Evolutionary conservation across 2,329 filamentous ascomycete genomes (phyloP).

Genomic region (Gyromitra esculenta): DNA sequence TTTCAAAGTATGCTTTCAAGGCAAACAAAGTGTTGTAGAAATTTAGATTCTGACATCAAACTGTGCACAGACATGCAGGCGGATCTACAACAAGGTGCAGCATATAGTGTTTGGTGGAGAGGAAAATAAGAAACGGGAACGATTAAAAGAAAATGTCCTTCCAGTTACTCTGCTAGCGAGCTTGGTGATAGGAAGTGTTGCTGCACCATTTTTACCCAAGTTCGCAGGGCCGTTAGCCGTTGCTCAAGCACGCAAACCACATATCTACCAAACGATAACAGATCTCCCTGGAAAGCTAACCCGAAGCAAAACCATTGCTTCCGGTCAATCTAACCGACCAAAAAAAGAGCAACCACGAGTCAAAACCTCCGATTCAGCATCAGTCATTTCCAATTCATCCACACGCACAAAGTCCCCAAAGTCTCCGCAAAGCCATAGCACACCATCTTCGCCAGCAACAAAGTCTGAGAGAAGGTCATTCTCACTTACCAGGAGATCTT

Average conservation of each 20-base stretch:
- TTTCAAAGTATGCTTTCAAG: conserved; percentile 64
- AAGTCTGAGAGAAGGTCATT: conserved; percentile 51
- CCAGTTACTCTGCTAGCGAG: conserved; percentile 83
- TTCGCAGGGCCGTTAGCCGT: conserved; percentile 83
- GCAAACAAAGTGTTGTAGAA: conserved; percentile 4
- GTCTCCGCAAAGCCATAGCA: conserved; percentile 69
- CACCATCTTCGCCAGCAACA: conserved; percentile 61
- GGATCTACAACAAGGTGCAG: conserved; percentile 88
- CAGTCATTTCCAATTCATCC: conserved; percentile 61
- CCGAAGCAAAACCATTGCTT: conserved; percentile 75
- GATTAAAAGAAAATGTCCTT: conserved; percentile 82
- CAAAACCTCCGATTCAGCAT: conserved; percentile 39
- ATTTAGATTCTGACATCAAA: conserved; percentile 25
- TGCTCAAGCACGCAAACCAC: conserved; percentile 80
- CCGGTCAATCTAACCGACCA: conserved; percentile 63
- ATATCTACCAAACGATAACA: conserved; percentile 69
- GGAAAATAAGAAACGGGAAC: conserved; percentile 74
- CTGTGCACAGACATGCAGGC: conserved; percentile 73
- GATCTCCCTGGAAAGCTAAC: conserved; percentile 70
- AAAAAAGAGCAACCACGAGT: conserved; percentile 61
- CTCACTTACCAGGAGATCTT: conserved; percentile 51
- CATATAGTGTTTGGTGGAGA: conserved; percentile 83
- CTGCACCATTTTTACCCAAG: conserved; percentile 76
- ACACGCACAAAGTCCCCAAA: conserved; percentile 59
- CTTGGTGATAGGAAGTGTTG: conserved; percentile 79